phyloP scores from a whole-genome alignment of 179 eudicot species.

The Silene vulgaris region DNA sequence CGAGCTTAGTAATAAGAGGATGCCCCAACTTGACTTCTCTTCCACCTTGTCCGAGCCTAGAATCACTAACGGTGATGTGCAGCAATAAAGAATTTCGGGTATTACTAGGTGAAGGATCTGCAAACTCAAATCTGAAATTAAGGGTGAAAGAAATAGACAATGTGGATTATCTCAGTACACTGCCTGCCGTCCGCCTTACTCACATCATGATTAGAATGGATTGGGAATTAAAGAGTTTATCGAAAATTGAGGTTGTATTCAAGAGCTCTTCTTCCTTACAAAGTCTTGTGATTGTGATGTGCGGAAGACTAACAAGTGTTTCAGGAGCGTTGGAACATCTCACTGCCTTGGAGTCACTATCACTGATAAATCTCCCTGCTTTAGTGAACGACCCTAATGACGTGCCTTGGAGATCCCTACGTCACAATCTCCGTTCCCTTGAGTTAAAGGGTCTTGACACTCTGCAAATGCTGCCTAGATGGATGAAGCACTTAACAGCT shows the following conservation, averaged over 20 bases:
- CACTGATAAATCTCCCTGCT: not conserved
- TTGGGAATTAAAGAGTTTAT: too few species aligned
- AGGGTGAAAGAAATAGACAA: not conserved
- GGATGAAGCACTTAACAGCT: conserved; percentile 2
- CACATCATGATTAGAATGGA: not conserved
- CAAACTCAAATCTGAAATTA: not conserved
- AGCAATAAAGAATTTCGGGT: not conserved
- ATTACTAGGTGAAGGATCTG: not conserved
- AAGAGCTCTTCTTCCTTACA: conserved; percentile 8
- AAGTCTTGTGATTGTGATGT: not conserved
- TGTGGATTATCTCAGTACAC: not conserved
- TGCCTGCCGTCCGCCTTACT: not conserved
- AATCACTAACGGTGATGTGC: not conserved
- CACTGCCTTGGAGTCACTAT: not conserved
- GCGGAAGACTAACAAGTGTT: not conserved
- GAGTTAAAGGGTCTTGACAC: not conserved
- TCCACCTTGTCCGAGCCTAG: conserved; percentile 7
- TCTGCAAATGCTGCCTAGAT: not conserved
- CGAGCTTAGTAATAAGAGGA: not conserved
- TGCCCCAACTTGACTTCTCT: not conserved
- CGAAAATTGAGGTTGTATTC: not conserved
- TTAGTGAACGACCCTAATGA: not conserved
- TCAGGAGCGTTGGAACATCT: conserved; percentile 12
- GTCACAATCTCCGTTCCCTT: not conserved
- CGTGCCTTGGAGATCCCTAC: conserved; percentile 12